Percentiles rank a stretch among this genome's conserved stretches.
Conservation (phyloP, 371 early-diverging fungal species). For the Synchytrium microbalum region DNA sequence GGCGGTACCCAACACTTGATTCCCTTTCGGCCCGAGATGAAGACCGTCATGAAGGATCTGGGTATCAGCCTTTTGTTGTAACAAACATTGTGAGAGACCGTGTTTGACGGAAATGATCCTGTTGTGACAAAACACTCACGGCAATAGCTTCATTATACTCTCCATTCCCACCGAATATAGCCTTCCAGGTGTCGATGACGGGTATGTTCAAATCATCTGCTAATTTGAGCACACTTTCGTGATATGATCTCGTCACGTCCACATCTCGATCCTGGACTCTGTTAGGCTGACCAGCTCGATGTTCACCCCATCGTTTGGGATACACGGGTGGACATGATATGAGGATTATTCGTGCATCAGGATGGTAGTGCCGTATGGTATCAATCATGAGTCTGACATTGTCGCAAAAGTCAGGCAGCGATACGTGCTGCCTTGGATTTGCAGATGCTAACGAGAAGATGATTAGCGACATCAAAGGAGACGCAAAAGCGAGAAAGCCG, state of each 20-base stretch:
- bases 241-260: not conserved
- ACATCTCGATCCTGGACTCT: not conserved
- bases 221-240: not conserved
- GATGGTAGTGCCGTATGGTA: slow-evolving; percentile 45
- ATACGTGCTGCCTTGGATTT: not conserved
- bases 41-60: not conserved
- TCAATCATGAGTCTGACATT: not conserved
- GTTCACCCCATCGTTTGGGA: not conserved
- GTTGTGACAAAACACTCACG: not conserved
- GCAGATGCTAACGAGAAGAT: too few relatives aligned
- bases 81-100: too few relatives aligned
- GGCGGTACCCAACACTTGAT: not conserved
- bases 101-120: too few relatives aligned
- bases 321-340: not conserved
- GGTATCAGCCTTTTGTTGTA: not conserved
- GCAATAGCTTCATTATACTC: not conserved
- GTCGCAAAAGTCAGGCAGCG: not conserved
- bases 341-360: slow-evolving; percentile 37
- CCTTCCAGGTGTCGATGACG: not conserved
- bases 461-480: too few relatives aligned
- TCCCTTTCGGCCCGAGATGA: not conserved
- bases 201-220: not conserved
- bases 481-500: too few relatives aligned
- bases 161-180: not conserved
- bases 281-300: not conserved